phyloP scores from a whole-genome alignment of 371 early-diverging fungal species.

The Caulochytrium protostelioides region DNA sequence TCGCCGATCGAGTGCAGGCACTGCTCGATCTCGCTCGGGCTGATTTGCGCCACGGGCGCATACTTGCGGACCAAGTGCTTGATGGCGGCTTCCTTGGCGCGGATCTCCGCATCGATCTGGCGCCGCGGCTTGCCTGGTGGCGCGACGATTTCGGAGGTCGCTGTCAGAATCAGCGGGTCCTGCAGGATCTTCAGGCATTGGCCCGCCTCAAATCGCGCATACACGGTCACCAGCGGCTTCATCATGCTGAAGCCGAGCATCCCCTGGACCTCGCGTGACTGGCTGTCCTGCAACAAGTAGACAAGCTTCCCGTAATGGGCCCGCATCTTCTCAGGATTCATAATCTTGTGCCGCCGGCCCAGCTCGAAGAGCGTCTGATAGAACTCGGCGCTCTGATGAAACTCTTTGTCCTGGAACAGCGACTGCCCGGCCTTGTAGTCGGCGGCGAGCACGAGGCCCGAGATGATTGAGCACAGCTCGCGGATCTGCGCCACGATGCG shows the following conservation, averaged over 20 bases:
- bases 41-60: conserved; percentile 16
- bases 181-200: conserved; percentile 42
- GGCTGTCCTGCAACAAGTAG: conserved; percentile 76
- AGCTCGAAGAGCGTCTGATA: conserved; percentile 79
- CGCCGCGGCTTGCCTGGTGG: conserved; percentile 44
- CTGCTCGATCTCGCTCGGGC: conserved; percentile 52
- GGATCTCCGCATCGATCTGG: conserved; percentile 46
- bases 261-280: conserved; percentile 57
- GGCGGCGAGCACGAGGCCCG: conserved; percentile 49
- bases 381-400: conserved; percentile 67
- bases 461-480: conserved; percentile 78
- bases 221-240: conserved; percentile 66
- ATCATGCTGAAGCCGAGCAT: conserved; percentile 63
- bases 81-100: conserved; percentile 73
- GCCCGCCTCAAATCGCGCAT: conserved; percentile 41
- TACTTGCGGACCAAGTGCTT: conserved; percentile 60
- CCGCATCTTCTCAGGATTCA: conserved; percentile 95
- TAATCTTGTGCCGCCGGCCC: conserved; percentile 87
- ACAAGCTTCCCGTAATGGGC: conserved; percentile 82
- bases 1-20: conserved; percentile 88
- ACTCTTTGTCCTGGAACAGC: conserved; percentile 58
- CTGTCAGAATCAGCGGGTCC: conserved; percentile 53
- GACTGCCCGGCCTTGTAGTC: conserved; percentile 50
- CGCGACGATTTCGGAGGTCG: conserved; percentile 73
- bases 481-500: conserved; percentile 84